Evolutionary conservation across 306 rosid genomes (phyloP).

Genomic region (Luffa aegyptiaca): DNA sequence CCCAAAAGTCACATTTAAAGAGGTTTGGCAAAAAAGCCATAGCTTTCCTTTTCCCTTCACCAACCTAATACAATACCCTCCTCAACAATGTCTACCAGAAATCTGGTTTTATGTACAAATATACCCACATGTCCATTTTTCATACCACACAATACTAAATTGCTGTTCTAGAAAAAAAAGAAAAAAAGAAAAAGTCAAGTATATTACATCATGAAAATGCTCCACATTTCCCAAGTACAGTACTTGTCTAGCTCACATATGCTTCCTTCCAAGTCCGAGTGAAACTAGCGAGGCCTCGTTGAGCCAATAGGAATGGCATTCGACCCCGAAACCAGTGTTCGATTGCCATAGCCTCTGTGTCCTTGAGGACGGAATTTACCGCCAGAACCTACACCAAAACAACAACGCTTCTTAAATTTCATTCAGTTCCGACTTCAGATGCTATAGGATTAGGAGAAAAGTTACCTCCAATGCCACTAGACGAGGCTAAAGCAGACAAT

Average conservation of each 20-base stretch:
- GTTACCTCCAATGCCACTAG: conserved; percentile 53
- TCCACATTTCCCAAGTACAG: not conserved
- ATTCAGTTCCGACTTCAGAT: not conserved
- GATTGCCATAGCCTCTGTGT: conserved; percentile 65
- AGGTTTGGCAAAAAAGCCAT: not conserved
- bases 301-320: conserved; percentile 58
- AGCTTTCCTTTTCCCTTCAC: not conserved
- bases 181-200: not conserved
- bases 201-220: not conserved
- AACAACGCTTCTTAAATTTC: not conserved
- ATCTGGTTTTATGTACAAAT: not conserved
- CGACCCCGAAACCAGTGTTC: conserved; percentile 58
- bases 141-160: not conserved
- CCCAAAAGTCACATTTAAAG: not conserved
- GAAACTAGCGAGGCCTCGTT: conserved; percentile 48
- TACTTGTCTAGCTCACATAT: not conserved
- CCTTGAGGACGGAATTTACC: conserved; percentile 71
- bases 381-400: conserved; percentile 34
- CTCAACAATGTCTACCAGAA: not conserved
- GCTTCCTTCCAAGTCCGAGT: not conserved
- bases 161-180: not conserved
- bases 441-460: not conserved
- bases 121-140: not conserved
- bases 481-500: conserved; percentile 45
- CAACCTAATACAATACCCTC: not conserved